Percentiles rank a stretch among this genome's conserved stretches.
Evolutionary conservation across 768 basidiomycete genomes (phyloP).

Genomic region (Leccinum uliginosum): DNA sequence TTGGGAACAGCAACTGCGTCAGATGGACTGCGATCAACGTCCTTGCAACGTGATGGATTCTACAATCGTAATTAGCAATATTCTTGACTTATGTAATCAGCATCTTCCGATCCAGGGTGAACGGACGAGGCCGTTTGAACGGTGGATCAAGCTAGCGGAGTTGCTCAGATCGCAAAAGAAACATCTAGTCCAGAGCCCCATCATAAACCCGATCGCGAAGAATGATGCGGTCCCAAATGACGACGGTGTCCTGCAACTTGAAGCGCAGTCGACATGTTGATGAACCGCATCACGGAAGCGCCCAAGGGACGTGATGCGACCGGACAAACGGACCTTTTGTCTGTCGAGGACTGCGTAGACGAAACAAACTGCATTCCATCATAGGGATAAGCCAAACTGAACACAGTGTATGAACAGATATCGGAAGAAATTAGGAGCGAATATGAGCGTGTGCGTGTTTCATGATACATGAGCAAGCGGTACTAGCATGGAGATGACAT

Average conservation of each 20-base stretch:
- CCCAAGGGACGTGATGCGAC: background rate
- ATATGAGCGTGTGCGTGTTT: background rate
- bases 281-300: background rate
- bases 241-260: background rate
- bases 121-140: background rate
- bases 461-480: background rate
- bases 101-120: background rate
- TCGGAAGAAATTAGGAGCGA: background rate
- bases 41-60: too few species aligned
- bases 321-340: background rate
- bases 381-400: background rate
- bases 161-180: background rate
- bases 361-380: background rate
- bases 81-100: background rate
- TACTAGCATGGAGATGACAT: background rate
- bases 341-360: background rate
- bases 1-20: background rate
- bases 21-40: background rate
- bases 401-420: background rate
- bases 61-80: too few species aligned
- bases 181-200: background rate
- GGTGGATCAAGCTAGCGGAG: background rate
- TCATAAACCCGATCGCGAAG: background rate
- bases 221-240: background rate
- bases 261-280: background rate